phyloP scores from a whole-genome alignment of 2,329 filamentous ascomycete genomes.

The Pseudocercospora cruenta region DNA sequence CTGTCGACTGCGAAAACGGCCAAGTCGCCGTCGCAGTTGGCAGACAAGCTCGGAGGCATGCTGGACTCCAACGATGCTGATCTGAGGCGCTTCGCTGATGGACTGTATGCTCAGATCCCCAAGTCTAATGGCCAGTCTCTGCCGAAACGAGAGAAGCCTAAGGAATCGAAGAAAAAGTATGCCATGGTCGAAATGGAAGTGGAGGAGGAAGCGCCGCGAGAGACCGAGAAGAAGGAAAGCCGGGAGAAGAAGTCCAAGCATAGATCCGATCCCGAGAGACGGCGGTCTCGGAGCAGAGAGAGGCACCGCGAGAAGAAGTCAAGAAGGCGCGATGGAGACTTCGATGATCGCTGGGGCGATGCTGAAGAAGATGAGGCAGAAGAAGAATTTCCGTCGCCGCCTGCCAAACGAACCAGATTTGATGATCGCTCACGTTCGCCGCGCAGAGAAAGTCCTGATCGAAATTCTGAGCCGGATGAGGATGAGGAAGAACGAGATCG shows the following conservation, averaged over 20 bases:
- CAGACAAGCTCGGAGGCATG: constrained; percentile 57
- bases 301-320: constrained; percentile 54
- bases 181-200: constrained; percentile 59
- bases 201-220: constrained; percentile 41
- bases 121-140: constrained; percentile 29
- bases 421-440: constrained; percentile 56
- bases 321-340: constrained; percentile 59
- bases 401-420: constrained; percentile 70
- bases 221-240: constrained; percentile 26
- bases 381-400: constrained; percentile 67
- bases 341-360: constrained; percentile 81
- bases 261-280: constrained; percentile 43
- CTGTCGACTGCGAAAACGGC: constrained; percentile 57
- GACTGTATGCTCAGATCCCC: constrained; percentile 47
- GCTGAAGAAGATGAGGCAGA: constrained; percentile 63
- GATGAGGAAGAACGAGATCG: constrained; percentile 62
- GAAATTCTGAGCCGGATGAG: constrained; percentile 32
- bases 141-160: constrained; percentile 29
- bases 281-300: constrained; percentile 39
- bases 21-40: constrained; percentile 52
- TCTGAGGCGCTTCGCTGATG: constrained; percentile 51
- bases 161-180: constrained; percentile 54
- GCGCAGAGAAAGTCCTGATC: constrained; percentile 23
- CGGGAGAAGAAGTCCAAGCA: constrained; percentile 42
- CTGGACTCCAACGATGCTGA: constrained; percentile 54